Evolutionary conservation across 768 basidiomycete genomes (phyloP).

Genomic region (Leccinum obscurum): DNA sequence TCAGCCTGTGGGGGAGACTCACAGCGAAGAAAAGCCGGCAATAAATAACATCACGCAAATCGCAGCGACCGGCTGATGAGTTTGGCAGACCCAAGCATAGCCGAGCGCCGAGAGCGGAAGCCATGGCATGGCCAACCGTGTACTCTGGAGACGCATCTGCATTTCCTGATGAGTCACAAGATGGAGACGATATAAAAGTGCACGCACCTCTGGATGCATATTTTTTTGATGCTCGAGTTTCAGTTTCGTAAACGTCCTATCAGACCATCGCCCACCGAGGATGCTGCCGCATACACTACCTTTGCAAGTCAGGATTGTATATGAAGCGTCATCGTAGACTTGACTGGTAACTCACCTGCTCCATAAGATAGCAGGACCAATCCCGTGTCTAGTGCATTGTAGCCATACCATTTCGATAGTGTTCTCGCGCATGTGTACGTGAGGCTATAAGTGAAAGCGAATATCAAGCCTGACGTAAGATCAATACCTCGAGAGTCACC

Average conservation of each 20-base stretch:
- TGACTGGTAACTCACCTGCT: conserved; percentile 42
- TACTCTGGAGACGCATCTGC: conserved; percentile 74
- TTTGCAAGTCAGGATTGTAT: conserved; percentile 3
- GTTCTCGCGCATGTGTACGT: conserved; percentile 76
- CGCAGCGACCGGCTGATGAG: conserved; percentile 63
- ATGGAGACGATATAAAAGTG: neutral
- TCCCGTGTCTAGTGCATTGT: conserved; percentile 70
- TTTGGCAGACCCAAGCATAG: conserved; percentile 74
- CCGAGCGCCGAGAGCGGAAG: conserved; percentile 60
- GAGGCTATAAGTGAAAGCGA: conserved; percentile 68
- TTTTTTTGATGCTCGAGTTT: conserved; percentile 45
- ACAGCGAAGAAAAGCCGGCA: conserved; percentile 60
- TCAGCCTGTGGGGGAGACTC: neutral
- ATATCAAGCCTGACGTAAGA: conserved; percentile 56
- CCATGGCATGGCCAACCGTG: conserved; percentile 49
- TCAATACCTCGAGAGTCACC: neutral
- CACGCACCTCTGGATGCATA: conserved; percentile 60
- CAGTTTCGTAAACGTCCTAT: conserved; percentile 42
- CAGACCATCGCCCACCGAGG: conserved; percentile 61
- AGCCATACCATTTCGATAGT: conserved; percentile 61
- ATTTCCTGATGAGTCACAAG: neutral
- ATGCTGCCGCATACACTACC: conserved; percentile 55
- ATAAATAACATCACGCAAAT: conserved; percentile 74
- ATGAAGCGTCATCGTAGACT: neutral
- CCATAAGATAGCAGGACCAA: conserved; percentile 77